Evolutionary conservation across 805 yeast genomes (phyloP).

Genomic region (Teunomyces pallodes): DNA sequence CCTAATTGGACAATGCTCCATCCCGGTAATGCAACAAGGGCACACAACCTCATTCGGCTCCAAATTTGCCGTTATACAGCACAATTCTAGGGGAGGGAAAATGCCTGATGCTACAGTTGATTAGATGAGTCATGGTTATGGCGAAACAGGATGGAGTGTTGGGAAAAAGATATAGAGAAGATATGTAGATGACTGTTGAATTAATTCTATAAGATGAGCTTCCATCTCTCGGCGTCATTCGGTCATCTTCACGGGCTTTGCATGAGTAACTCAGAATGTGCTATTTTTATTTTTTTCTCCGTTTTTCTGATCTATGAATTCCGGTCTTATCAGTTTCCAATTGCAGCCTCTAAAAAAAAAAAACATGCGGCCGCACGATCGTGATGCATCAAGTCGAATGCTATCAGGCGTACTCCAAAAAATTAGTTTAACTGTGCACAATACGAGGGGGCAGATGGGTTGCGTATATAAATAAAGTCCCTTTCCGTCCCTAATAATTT

Average conservation of each 20-base stretch:
- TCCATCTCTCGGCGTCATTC: too few relatives aligned
- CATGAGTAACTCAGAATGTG: not conserved
- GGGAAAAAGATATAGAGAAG: too few relatives aligned
- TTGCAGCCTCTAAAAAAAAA: constrained; percentile 2
- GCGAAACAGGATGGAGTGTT: too few relatives aligned
- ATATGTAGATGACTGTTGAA: too few relatives aligned
- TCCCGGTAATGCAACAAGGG: not conserved
- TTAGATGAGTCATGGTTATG: too few relatives aligned
- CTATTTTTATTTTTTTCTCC: not conserved
- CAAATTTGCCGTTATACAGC: not conserved
- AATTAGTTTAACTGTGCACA: not conserved
- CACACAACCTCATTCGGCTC: not conserved
- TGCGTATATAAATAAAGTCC: not conserved
- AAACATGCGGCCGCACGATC: not conserved
- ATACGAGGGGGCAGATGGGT: not conserved
- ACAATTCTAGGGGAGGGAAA: not conserved
- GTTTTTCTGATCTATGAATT: not conserved
- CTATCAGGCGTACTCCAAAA: not conserved
- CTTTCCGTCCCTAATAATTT: not conserved
- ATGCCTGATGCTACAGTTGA: too few relatives aligned
- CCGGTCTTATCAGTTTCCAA: constrained; percentile 1
- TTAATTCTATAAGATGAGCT: too few relatives aligned
- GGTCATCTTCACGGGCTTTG: too few relatives aligned
- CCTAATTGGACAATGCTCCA: not conserved
- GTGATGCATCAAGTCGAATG: not conserved